Conservation (phyloP, 805 yeast genomes). For the Maudiozyma saulgeensis region DNA sequence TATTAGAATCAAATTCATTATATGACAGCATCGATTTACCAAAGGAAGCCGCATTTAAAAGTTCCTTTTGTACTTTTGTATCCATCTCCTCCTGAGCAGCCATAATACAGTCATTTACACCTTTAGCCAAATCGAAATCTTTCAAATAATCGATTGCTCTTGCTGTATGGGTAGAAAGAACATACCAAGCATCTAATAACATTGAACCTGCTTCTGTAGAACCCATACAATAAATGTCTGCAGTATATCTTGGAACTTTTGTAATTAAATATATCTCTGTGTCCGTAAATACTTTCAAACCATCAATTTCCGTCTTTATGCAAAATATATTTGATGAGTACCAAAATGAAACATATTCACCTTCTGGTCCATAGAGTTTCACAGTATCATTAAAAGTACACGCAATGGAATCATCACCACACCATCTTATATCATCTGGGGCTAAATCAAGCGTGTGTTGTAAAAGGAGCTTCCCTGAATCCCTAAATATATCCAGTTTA, state of each 20-base stretch:
- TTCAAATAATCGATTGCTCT: constrained; percentile 71
- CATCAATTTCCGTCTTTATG: constrained; percentile 52
- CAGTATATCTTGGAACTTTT: constrained; percentile 48
- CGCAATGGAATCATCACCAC: constrained; percentile 75
- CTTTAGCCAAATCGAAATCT: constrained; percentile 43
- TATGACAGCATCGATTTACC: constrained; percentile 57
- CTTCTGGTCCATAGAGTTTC: constrained; percentile 62
- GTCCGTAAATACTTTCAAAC: constrained; percentile 55
- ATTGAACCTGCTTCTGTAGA: constrained; percentile 78
- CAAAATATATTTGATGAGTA: constrained; percentile 37
- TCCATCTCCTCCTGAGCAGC: constrained; percentile 77
- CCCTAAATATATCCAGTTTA: constrained; percentile 40
- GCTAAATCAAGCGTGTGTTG: constrained; percentile 20
- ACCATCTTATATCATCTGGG: constrained; percentile 60
- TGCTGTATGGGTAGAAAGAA: constrained; percentile 59
- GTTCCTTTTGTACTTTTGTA: constrained; percentile 66
- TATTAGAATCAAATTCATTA: constrained; percentile 46
- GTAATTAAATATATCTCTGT: constrained; percentile 51
- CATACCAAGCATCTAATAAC: constrained; percentile 65
- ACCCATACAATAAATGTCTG: constrained; percentile 68
- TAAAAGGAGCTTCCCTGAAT: constrained; percentile 18
- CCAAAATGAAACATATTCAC: constrained; percentile 36
- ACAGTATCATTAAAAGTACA: constrained; percentile 51
- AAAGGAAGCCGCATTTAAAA: constrained; percentile 73
- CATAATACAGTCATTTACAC: constrained; percentile 60